These are phyloP conservation scores for Xylaria sp. DNA, from an alignment of 2,329 filamentous ascomycete species.

Conservation along the genomic window DNA sequence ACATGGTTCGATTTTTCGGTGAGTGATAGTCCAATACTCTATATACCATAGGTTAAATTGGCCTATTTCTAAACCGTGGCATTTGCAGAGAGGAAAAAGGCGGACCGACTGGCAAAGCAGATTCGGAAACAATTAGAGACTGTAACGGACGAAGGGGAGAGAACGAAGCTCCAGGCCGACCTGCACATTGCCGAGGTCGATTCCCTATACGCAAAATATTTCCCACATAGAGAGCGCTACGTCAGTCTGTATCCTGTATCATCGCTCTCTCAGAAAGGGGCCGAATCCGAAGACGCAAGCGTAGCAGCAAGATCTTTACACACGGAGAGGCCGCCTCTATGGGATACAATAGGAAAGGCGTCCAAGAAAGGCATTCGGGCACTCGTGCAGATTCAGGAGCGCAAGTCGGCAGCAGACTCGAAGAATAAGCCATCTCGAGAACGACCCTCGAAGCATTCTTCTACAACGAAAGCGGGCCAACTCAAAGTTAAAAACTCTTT, in stretches of 20 bases:
- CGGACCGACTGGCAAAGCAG: conserved; percentile 72
- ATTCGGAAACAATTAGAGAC: conserved; percentile 67
- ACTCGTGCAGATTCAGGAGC: conserved; percentile 45
- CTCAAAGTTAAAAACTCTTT: conserved; percentile 33
- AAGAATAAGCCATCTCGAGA: conserved; percentile 28
- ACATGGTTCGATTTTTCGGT: conserved; percentile 89
- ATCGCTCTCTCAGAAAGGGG: conserved; percentile 50
- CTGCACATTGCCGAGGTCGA: conserved; percentile 78
- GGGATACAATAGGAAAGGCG: conserved; percentile 72
- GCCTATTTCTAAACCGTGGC: conserved; percentile 26
- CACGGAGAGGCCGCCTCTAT: conserved; percentile 68
- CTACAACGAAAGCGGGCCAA: conserved; percentile 22
- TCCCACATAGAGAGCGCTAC: conserved; percentile 76
- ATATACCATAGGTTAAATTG: background rate
- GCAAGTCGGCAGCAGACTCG: conserved; percentile 37
- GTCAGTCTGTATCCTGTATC: conserved; percentile 67
- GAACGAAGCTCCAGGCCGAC: conserved; percentile 61
- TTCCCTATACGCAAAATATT: conserved; percentile 78
- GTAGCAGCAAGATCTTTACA: conserved; percentile 55
- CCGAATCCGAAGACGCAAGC: conserved; percentile 55
- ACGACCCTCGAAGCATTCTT: conserved; percentile 28
- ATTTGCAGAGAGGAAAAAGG: conserved; percentile 74
- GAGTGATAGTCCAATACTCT: conserved; percentile 42
- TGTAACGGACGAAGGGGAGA: conserved; percentile 61
- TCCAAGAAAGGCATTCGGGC: conserved; percentile 53